A percentile compares a stretch with the other conserved stretches of the same genome.
These are phyloP conservation scores for Cardamine chenopodiifolia DNA, from an alignment of 345 rosid genomes.

Conservation along the genomic window DNA sequence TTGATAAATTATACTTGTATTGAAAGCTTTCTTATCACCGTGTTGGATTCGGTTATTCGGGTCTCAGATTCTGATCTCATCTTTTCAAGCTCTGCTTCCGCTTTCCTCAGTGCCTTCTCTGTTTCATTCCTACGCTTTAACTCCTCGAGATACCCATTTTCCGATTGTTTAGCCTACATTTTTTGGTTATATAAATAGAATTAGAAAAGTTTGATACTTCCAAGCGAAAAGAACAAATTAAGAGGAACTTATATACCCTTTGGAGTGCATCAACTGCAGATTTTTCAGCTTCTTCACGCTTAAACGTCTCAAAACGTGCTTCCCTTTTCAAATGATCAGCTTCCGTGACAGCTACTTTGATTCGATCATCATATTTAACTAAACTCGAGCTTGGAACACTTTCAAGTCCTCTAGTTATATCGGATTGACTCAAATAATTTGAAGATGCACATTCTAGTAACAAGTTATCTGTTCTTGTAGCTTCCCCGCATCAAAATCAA, in stretches of 20 bases:
- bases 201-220: conserved; percentile 10
- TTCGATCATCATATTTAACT: conserved; percentile 39
- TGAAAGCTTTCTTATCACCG: conserved; percentile 55
- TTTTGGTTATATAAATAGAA: not conserved
- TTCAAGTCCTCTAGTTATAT: not conserved
- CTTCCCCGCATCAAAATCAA: conserved; percentile 25
- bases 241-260: conserved; percentile 48
- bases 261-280: conserved; percentile 58
- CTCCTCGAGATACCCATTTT: conserved; percentile 52
- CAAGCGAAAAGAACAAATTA: not conserved
- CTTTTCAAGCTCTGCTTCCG: conserved; percentile 48
- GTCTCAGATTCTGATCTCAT: conserved; percentile 53
- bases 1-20: conserved; percentile 60
- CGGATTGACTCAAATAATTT: conserved; percentile 14
- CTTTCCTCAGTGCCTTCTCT: conserved; percentile 53
- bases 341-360: conserved; percentile 52
- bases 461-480: not conserved
- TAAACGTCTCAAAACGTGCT: conserved; percentile 56
- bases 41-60: conserved; percentile 50
- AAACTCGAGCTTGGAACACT: conserved; percentile 13
- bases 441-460: conserved; percentile 6
- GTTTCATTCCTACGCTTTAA: conserved; percentile 58
- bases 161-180: conserved; percentile 57
- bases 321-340: conserved; percentile 55
- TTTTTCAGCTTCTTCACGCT: conserved; percentile 65